Conservation (phyloP, 2,329 filamentous ascomycete species). For the Oidium heveae region DNA sequence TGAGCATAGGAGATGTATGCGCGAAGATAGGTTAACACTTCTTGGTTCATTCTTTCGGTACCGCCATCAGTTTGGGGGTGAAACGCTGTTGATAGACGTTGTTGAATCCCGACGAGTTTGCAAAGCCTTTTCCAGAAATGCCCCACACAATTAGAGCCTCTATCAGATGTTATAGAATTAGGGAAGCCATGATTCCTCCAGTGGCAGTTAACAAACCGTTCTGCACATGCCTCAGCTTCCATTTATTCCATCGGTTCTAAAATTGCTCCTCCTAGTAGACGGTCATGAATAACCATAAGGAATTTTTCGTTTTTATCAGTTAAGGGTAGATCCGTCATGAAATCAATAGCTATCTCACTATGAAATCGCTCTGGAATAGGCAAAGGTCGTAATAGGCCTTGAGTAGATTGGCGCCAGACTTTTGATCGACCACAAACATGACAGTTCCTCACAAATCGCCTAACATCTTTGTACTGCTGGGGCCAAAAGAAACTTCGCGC, state of each 20-base stretch:
- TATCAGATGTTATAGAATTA: background rate
- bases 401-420: background rate
- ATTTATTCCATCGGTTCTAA: background rate
- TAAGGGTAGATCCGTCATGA: no score
- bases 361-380: no score
- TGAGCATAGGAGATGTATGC: conserved; percentile 2
- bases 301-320: background rate
- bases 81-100: background rate
- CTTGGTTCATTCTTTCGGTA: conserved; percentile 1
- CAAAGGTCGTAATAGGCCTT: background rate
- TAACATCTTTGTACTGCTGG: background rate
- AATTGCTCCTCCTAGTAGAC: background rate
- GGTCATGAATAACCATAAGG: background rate
- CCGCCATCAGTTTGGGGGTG: background rate
- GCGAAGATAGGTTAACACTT: conserved; percentile 1
- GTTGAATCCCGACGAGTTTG: background rate
- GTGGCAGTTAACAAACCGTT: background rate
- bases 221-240: background rate
- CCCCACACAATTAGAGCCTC: background rate
- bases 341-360: no score
- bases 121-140: background rate
- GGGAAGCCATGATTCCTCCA: background rate
- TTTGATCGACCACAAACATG: background rate
- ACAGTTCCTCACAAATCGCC: background rate
- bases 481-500: no score